These are phyloP conservation scores for Populus hybrid DNA, from an alignment of 441 rosid genomes.

Conservation along the genomic window DNA sequence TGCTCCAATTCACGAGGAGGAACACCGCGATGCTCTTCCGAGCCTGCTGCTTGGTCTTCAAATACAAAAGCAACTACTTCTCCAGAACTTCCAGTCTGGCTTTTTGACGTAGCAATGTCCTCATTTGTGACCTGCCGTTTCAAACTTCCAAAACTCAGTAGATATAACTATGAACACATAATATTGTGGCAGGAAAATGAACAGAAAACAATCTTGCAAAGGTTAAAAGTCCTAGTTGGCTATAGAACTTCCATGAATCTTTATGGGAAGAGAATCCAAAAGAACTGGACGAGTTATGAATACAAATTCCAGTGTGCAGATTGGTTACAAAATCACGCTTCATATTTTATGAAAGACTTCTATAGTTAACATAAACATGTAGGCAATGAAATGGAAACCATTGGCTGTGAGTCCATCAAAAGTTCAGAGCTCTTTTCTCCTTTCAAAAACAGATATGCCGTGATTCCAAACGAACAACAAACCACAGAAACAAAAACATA, in stretches of 20 bases:
- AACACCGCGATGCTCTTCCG: slow-evolving; percentile 40
- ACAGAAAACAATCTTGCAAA: neutral
- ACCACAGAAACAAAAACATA: neutral
- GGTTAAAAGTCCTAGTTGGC: neutral
- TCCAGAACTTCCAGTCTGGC: slow-evolving; percentile 25
- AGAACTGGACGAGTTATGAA: neutral
- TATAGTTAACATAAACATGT: neutral
- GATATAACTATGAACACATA: neutral
- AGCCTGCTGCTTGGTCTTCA: slow-evolving; percentile 19
- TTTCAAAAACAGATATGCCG: neutral
- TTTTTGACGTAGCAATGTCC: slow-evolving; percentile 20
- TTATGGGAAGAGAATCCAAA: neutral
- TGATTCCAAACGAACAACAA: neutral
- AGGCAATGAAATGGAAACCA: neutral
- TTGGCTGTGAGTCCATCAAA: neutral
- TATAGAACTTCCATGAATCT: neutral
- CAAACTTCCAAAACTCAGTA: neutral
- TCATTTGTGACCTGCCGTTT: slow-evolving; percentile 25
- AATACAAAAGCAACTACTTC: slow-evolving; percentile 39
- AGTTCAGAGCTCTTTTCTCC: neutral
- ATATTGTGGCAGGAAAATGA: neutral
- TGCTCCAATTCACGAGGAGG: slow-evolving; percentile 63
- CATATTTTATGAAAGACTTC: neutral
- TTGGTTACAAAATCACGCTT: neutral
- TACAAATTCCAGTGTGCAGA: neutral